Percentiles rank a stretch among this genome's conserved stretches.
These are phyloP conservation scores for Aspergillus intermedius DNA, from an alignment of 2,329 filamentous ascomycete genomes.

Conservation along the genomic window DNA sequence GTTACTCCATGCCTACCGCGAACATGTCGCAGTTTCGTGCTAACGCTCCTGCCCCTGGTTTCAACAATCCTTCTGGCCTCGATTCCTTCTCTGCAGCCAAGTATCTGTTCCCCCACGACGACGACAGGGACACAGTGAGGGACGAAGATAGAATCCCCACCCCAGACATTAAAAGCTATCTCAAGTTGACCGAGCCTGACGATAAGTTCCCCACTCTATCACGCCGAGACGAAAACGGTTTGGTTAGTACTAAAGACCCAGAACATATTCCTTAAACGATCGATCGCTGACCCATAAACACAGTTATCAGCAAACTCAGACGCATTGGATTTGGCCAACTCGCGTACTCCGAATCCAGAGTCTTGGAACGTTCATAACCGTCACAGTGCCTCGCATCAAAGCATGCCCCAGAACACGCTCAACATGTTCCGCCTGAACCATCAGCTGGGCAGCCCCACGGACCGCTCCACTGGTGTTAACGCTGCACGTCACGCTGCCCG, in stretches of 20 bases:
- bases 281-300: slow-evolving; percentile 36
- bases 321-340: slow-evolving; percentile 70
- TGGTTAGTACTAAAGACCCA: slow-evolving; percentile 40
- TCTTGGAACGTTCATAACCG: slow-evolving; percentile 60
- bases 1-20: slow-evolving; percentile 87
- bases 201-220: slow-evolving; percentile 73
- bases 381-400: slow-evolving; percentile 60
- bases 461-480: slow-evolving; percentile 17
- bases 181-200: slow-evolving; percentile 66
- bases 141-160: slow-evolving; percentile 49
- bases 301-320: slow-evolving; percentile 76
- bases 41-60: slow-evolving; percentile 18
- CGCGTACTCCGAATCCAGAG: slow-evolving; percentile 60
- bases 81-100: slow-evolving; percentile 80
- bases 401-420: slow-evolving; percentile 51
- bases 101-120: slow-evolving; percentile 81
- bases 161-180: slow-evolving; percentile 61
- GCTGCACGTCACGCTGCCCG: slow-evolving; percentile 34
- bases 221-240: slow-evolving; percentile 45
- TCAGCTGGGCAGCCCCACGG: slow-evolving; percentile 25
- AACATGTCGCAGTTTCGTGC: slow-evolving; percentile 29
- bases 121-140: slow-evolving; percentile 48
- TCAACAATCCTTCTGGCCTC: slow-evolving; percentile 44
- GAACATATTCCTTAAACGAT: neutral
- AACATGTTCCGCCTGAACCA: slow-evolving; percentile 35